Evolutionary conservation across 1,139 yeast genomes (phyloP).

Genomic region (Starmera stellimalicola): DNA sequence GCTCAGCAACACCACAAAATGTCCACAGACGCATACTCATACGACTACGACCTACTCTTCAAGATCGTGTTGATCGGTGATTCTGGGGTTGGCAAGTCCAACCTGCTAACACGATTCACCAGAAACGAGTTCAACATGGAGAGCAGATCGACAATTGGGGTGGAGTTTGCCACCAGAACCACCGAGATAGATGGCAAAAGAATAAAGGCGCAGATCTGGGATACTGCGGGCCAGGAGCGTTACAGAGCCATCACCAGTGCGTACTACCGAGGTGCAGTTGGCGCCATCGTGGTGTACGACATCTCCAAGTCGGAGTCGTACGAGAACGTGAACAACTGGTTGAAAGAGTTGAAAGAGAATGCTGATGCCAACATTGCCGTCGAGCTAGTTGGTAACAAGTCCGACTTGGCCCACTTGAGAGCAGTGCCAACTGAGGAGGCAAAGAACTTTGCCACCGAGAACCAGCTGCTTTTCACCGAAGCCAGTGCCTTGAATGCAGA

Average conservation of each 20-base stretch:
- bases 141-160: conserved; percentile 93
- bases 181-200: conserved; percentile 90
- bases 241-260: conserved; percentile 97
- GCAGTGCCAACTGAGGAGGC: conserved; percentile 99
- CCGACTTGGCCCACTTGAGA: conserved; percentile 89
- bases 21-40: conserved; percentile 69
- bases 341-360: conserved; percentile 89
- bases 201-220: conserved; percentile 98
- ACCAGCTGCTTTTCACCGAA: conserved; percentile 85
- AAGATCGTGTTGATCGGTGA: conserved; percentile 96
- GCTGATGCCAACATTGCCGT: conserved; percentile 96
- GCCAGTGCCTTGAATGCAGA: conserved; percentile 95
- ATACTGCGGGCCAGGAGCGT: conserved; percentile 98
- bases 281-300: conserved; percentile 93
- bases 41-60: conserved; percentile 93
- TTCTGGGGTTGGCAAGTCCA: conserved; percentile 96
- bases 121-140: conserved; percentile 93
- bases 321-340: conserved; percentile 92
- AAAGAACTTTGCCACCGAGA: conserved; percentile 88
- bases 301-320: conserved; percentile 88
- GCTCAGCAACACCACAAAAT: too few species aligned
- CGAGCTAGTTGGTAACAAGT: conserved; percentile 93
- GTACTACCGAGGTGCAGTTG: conserved; percentile 96
- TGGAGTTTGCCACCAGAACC: conserved; percentile 95
- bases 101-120: conserved; percentile 86